Conservation (phyloP, 73 alveolate species). For the Paramecium octaurelia region DNA sequence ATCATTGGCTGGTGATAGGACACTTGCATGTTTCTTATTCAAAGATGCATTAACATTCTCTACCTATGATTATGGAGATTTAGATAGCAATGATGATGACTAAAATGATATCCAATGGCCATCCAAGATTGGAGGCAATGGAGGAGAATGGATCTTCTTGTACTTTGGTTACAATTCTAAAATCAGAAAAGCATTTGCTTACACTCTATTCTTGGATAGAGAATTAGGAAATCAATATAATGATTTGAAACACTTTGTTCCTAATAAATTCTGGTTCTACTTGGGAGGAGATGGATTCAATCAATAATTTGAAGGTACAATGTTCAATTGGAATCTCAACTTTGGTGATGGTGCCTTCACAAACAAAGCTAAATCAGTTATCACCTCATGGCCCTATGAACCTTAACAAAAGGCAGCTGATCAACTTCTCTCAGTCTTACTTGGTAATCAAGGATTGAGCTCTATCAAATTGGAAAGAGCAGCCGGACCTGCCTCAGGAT, state of each 20-base stretch:
- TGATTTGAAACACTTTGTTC: slow-evolving; percentile 42
- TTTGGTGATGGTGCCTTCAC: slow-evolving; percentile 45
- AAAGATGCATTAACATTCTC: slow-evolving; percentile 21
- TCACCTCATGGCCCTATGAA: slow-evolving; percentile 34
- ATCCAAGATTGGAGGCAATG: neutral
- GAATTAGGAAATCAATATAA: neutral
- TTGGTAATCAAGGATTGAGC: slow-evolving; percentile 47
- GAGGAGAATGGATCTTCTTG: slow-evolving; percentile 22
- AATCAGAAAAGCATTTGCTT: neutral
- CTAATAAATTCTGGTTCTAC: slow-evolving; percentile 43
- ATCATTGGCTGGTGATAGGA: slow-evolving; percentile 27
- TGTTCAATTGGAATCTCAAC: slow-evolving; percentile 28
- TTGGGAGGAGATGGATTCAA: slow-evolving; percentile 9
- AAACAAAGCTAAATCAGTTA: neutral
- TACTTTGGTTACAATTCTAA: slow-evolving; percentile 23
- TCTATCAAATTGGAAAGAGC: neutral
- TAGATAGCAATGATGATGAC: slow-evolving; percentile 18
- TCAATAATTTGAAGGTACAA: slow-evolving; percentile 24
- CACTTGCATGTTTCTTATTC: neutral
- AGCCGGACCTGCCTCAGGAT: slow-evolving; percentile 2
- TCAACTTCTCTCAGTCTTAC: neutral
- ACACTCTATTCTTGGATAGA: neutral
- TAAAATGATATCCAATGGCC: neutral
- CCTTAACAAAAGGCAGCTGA: neutral
- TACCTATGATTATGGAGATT: slow-evolving; percentile 40